Base-by-base conservation (phyloP, 352 stramenopile species). In the Globisporangium okanoganense region DNA sequence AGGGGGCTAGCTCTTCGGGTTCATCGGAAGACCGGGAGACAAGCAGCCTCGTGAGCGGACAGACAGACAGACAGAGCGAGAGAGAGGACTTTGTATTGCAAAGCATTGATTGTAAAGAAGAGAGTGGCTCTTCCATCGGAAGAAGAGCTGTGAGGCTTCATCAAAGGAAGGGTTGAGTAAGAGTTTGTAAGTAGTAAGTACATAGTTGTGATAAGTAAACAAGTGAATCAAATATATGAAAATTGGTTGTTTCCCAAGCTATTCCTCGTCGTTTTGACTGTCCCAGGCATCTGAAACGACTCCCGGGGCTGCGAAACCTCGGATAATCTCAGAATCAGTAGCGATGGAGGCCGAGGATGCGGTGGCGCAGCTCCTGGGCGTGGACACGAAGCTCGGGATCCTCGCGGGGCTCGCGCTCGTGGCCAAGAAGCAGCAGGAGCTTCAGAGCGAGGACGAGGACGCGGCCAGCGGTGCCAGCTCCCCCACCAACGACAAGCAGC, bases 361-460 rank as follows among this genome's bases (percentile, higher is more conserved):
- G 10, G 62, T 87, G 47, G 62, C 50, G 54, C 68, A 68, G 38
- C 55, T 87, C 2, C 61, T 85, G 22, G 49, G 59, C 24, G 69
- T 67, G 1, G 70, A 87, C 58, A 76, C 79, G 48, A 78, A 73
- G 40, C 66, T 89, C 25, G 79, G 73, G 24, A 79, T 89, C 62
- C 72, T 87, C 38, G 77, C 79, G 3, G 72, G 71, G 0, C 68
- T 89, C 53, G 76, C 79, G 35, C 57, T 89, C 29, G 73, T 70
- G 13, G 62, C 69, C 20, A 67, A 63, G 45, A 48, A 78, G 56
- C 41, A 69, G 36, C 62, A 69, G 25, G 70, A 79, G 43, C 58
- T 61, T 10, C 70, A 66, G 27, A 60, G 55, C 31, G 65, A 70
- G 44, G 62, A 71, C 49, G 67, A 83, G 12, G 72, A 81, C 47